Base-by-base conservation (phyloP, 805 yeast genomes). In the Myxozyma melibiosi region DNA sequence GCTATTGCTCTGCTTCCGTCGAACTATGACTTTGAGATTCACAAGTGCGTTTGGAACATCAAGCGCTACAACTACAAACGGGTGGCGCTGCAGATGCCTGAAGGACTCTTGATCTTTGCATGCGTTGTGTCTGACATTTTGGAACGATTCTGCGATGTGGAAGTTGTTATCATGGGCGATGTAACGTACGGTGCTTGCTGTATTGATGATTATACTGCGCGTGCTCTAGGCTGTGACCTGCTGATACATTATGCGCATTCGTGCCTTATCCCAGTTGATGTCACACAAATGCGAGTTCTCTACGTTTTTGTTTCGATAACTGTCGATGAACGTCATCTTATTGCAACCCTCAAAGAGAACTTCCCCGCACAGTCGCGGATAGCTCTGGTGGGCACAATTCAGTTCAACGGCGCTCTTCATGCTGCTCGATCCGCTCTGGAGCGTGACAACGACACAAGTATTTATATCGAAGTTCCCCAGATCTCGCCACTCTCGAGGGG, bases 101-200 rank as follows among this genome's bases (percentile, higher is more conserved):
- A 94, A 72, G 99, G 99, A 1, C 73, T 94, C 30, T 75, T 94
- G 48, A 88, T 94, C 1, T 94, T 91, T 69, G 85, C 97, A 0
- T 78, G 96, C 58, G 80, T 94, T 37, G 82, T 94, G n/a, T 80
- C 96, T 3, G 99, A 94, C 72, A 92, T 94, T 24, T 70, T 94
- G 34, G 96, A 90, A 68, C 96, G 91, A 71, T 64, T 94, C 66
- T 91, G 97, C 70, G 90, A 86, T 52, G 90, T 86, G 51, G 96
- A 91, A 68, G 88, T 91, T 0, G 77, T 94, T 1, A 94, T 92
- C 2, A 94, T 94, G 99, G 99, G 99, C 1, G 99, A 94, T 71
- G 99, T 94, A 0, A 89, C 97, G 0, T 94, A 94, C 68, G 99
- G 99, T 41, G 99, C 99, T 0, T 94, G 99, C 70, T 94, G 99